Conservation (phyloP, 345 rosid genomes). For the Odontarrhena argentea region DNA sequence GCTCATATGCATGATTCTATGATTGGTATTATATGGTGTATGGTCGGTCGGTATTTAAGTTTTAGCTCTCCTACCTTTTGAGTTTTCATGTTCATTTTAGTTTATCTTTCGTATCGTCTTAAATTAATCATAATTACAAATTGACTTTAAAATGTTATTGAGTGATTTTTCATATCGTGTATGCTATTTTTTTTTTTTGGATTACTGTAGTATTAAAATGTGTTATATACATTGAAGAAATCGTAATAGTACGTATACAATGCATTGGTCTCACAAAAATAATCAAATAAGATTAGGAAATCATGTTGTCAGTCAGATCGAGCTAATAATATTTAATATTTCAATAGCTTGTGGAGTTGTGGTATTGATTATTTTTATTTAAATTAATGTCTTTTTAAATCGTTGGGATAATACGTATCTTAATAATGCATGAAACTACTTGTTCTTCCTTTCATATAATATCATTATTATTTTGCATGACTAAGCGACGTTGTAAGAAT, state of each 20-base stretch:
- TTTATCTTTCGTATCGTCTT: not conserved
- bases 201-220: not conserved
- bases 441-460: not conserved
- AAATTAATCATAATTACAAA: not conserved
- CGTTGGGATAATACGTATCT: conserved; percentile 14
- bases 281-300: conserved; percentile 28
- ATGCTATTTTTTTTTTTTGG: not conserved
- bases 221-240: no score
- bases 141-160: no score
- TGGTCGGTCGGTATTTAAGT: not conserved
- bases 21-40: not conserved
- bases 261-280: conserved; percentile 19
- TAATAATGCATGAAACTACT: conserved; percentile 32
- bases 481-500: conserved; percentile 27
- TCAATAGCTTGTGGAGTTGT: conserved; percentile 1
- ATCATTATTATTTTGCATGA: conserved; percentile 27
- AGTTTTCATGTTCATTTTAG: not conserved
- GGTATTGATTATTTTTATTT: not conserved
- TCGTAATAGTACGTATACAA: not conserved
- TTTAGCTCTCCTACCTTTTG: not conserved
- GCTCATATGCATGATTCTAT: not conserved
- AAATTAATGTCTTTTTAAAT: conserved; percentile 17
- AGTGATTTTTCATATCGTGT: no score
- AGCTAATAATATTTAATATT: conserved; percentile 12
- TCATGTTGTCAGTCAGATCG: conserved; percentile 39